Evolutionary conservation across 768 basidiomycete genomes (phyloP), one percentile per base, ranked within the genome.

Genomic region (Paxillus ammoniavirescens): DNA sequence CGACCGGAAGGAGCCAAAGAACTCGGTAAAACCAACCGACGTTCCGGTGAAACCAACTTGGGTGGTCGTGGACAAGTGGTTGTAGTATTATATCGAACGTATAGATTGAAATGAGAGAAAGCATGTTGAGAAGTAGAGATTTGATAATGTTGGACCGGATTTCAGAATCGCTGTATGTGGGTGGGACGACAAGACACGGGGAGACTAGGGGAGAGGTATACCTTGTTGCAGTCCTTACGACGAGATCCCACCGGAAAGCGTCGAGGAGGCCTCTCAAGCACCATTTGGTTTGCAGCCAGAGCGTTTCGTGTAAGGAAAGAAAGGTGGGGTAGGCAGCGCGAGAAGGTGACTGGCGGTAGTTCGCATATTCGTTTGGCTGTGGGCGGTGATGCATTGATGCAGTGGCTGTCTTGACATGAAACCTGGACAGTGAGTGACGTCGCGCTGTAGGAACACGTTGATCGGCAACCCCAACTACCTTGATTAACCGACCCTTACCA

Each of bases 1-100:
- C 77, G 49, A 93, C 79, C 0, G 93, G 93, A 17, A 88, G 70
- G 4, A 94, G 70, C 91, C 91, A 94, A 37, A 94, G 70, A 8
- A 82, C 71, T 62, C 84, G 87, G 67, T 89, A 91, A 58, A 89
- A 82, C 82, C 82, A 84, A 9, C 86, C 83, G 10, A 91, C 75
- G 60, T 90, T 87, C 23, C 82, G 76, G 63, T 85, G 85, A 38
- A 88, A 66, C 85, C 85, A 89, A 55, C 76, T 82, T 54, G 81
- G 78, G 50, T 80, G 78, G 60, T 80, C 77, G 17, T 76, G 79
- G 14, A 87, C 79, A 18, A 91, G 77, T 3, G 90, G 89, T 17
- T 81, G 76, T 13, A 93, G 74, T 26, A 92, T 65, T 44, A 85
- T 65, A 62, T 91, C 88, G 66, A 91, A 89, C n/a, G 79, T 74